Conservation (phyloP, 805 yeast genomes). For the Pichia membranifaciens region DNA sequence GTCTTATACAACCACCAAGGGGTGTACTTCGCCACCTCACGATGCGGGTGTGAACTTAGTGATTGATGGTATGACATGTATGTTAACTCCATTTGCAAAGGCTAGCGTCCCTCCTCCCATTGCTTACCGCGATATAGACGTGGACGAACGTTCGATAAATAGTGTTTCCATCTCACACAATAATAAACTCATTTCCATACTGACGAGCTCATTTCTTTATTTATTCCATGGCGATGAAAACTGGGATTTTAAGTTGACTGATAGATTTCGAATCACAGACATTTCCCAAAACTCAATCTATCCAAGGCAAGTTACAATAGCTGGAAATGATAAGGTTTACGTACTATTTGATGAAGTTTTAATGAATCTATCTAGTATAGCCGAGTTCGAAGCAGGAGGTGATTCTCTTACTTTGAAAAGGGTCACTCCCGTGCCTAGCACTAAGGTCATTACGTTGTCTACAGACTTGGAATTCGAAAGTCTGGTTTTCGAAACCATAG, state of each 20-base stretch:
- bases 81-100: conserved; percentile 72
- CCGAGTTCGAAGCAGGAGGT: conserved; percentile 33
- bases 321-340: conserved; percentile 47
- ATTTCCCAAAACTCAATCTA: conserved; percentile 34
- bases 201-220: conserved; percentile 42
- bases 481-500: conserved; percentile 55
- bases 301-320: conserved; percentile 58
- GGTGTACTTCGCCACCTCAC: conserved; percentile 60
- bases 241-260: conserved; percentile 37
- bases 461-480: conserved; percentile 46
- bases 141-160: conserved; percentile 43
- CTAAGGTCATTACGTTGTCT: conserved; percentile 49
- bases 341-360: conserved; percentile 48
- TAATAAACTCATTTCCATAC: conserved; percentile 53
- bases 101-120: conserved; percentile 97
- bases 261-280: conserved; percentile 18
- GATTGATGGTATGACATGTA: conserved; percentile 65
- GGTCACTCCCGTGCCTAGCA: conserved; percentile 38
- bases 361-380: not conserved
- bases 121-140: conserved; percentile 59
- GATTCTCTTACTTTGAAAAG: conserved; percentile 9
- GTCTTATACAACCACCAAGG: conserved; percentile 55
- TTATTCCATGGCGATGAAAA: conserved; percentile 43
- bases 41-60: conserved; percentile 80
- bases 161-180: conserved; percentile 61